Evolutionary conservation across 805 yeast species (phyloP).

Genomic region (Kodamaea laetipori): DNA sequence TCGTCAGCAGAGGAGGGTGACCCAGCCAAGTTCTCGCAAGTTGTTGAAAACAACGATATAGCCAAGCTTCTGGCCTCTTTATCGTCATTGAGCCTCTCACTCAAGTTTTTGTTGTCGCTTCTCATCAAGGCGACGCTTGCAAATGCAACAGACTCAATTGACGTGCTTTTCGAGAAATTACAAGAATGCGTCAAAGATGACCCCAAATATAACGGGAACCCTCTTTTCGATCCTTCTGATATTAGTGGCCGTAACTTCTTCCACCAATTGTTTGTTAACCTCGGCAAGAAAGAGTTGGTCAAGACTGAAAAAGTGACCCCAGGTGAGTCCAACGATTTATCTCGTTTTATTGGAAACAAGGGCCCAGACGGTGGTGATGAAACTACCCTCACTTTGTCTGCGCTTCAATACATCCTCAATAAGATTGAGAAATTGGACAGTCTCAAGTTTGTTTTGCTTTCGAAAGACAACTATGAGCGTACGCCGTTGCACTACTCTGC

Average conservation of each 20-base stretch:
- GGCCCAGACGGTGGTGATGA: slow-evolving; percentile 50
- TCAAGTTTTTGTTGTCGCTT: slow-evolving; percentile 58
- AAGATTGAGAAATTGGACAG: slow-evolving; percentile 34
- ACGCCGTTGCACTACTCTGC: slow-evolving; percentile 91
- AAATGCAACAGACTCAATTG: slow-evolving; percentile 61
- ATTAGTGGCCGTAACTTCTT: slow-evolving; percentile 81
- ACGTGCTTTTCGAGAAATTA: slow-evolving; percentile 50
- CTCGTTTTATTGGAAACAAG: slow-evolving; percentile 28
- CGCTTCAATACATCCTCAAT: slow-evolving; percentile 60
- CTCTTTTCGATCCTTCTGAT: slow-evolving; percentile 60
- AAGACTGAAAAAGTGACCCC: slow-evolving; percentile 46
- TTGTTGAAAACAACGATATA: slow-evolving; percentile 8
- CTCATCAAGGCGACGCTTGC: slow-evolving; percentile 64
- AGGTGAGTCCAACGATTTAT: slow-evolving; percentile 32
- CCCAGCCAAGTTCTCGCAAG: slow-evolving; percentile 7
- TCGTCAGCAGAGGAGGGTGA: background rate
- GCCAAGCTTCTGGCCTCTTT: slow-evolving; percentile 1
- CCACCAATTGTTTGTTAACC: slow-evolving; percentile 78
- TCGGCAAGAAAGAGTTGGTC: slow-evolving; percentile 61
- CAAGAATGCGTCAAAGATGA: slow-evolving; percentile 27
- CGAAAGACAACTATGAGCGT: slow-evolving; percentile 73
- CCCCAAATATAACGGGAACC: slow-evolving; percentile 17
- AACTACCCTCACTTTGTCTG: slow-evolving; percentile 52
- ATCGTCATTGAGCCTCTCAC: slow-evolving; percentile 1
- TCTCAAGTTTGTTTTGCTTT: slow-evolving; percentile 43